Conservation (phyloP, 768 basidiomycete species). For the Pleurotus platypus region DNA sequence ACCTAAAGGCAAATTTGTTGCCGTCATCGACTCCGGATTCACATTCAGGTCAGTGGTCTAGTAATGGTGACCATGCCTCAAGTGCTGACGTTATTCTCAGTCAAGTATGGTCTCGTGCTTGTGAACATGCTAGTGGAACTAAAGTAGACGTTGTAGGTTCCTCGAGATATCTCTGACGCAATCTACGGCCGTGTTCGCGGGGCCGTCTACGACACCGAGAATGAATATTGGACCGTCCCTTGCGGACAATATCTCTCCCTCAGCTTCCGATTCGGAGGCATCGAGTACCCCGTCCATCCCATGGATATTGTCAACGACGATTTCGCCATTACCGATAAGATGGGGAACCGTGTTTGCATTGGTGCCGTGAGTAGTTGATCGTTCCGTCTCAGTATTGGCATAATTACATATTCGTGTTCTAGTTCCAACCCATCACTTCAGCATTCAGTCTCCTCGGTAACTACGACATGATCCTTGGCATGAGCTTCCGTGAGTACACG, state of each 20-base stretch:
- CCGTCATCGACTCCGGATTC: conserved; percentile 74
- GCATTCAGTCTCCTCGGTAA: conserved; percentile 75
- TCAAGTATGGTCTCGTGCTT: neutral
- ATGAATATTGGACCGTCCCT: conserved; percentile 68
- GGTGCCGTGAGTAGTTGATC: conserved; percentile 51
- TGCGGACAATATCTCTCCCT: conserved; percentile 72
- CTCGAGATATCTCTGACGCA: conserved; percentile 70
- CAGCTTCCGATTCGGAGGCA: conserved; percentile 68
- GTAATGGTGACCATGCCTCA: neutral
- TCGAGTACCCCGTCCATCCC: conserved; percentile 69
- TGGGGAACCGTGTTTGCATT: conserved; percentile 57
- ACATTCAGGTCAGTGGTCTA: conserved; percentile 29
- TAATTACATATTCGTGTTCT: conserved; percentile 12
- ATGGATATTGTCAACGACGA: conserved; percentile 65
- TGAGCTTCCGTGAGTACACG: conserved; percentile 65
- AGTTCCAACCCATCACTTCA: conserved; percentile 84
- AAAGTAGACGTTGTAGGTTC: conserved; percentile 30
- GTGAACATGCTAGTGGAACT: no score
- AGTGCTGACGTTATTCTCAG: neutral
- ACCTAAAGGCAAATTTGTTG: conserved; percentile 61
- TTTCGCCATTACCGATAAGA: conserved; percentile 39
- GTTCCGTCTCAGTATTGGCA: neutral
- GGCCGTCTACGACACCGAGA: conserved; percentile 55
- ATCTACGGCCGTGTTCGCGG: conserved; percentile 79
- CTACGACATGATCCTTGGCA: conserved; percentile 82